Conservation (phyloP, 495 filamentous ascomycete genomes). For the Durotheca rogersii region DNA sequence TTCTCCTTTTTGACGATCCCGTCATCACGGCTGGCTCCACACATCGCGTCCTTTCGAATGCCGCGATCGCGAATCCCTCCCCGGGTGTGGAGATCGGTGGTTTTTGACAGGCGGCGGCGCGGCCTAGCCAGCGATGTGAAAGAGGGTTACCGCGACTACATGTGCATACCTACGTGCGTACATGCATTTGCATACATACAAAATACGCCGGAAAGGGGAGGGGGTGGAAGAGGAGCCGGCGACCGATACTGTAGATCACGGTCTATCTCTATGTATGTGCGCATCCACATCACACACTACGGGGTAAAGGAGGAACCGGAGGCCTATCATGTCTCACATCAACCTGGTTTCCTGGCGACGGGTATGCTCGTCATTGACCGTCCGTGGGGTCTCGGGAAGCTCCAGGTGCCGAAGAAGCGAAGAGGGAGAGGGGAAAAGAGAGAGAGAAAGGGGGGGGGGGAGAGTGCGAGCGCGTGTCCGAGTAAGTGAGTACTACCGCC, state of each 20-base stretch:
- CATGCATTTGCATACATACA: no score
- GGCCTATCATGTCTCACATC: constrained; percentile 26
- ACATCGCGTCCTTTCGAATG: background rate
- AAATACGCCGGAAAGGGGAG: no score
- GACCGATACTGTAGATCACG: no score
- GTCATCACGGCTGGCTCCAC: background rate
- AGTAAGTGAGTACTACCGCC: no score
- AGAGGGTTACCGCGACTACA: no score
- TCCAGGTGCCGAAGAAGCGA: no score
- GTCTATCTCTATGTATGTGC: no score
- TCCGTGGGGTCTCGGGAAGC: background rate
- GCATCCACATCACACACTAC: no score
- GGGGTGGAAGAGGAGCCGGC: no score
- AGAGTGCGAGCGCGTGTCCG: no score
- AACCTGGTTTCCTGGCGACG: constrained; percentile 12
- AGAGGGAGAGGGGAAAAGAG: background rate
- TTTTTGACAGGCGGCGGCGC: background rate
- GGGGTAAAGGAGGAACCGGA: constrained; percentile 9
- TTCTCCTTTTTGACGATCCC: no score
- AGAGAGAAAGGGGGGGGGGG: background rate
- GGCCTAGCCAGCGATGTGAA: background rate
- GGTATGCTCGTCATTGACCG: constrained; percentile 30
- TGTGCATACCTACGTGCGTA: no score
- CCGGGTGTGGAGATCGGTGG: background rate
- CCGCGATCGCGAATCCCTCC: background rate